Evolutionary conservation across 805 yeast genomes (phyloP).

Genomic region (Schwanniomyces occidentalis): DNA sequence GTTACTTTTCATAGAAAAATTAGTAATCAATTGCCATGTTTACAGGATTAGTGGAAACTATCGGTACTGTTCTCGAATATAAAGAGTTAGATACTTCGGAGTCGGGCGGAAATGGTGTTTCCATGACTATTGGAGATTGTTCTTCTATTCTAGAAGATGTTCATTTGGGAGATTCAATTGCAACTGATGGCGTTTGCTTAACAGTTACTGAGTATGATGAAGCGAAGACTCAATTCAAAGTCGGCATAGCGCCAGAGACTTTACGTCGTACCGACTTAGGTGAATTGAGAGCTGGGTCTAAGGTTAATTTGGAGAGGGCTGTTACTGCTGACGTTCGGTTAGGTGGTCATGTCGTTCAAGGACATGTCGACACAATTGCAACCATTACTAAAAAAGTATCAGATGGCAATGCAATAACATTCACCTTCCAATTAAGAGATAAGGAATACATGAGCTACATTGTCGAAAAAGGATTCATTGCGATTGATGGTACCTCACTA

Average conservation of each 20-base stretch:
- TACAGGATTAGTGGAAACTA: constrained; percentile 87
- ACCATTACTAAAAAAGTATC: constrained; percentile 48
- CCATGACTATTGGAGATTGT: constrained; percentile 66
- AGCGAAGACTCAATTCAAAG: constrained; percentile 60
- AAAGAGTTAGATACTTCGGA: constrained; percentile 45
- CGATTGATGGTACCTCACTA: constrained; percentile 89
- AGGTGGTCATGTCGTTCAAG: constrained; percentile 98
- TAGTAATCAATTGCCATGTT: too few species aligned
- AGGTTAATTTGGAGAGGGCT: constrained; percentile 91
- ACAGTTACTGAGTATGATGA: constrained; percentile 82
- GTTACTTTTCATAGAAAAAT: too few species aligned
- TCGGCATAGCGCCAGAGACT: constrained; percentile 93
- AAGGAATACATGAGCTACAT: constrained; percentile 63
- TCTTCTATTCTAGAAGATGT: constrained; percentile 68
- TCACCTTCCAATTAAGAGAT: constrained; percentile 73
- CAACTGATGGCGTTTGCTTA: constrained; percentile 86
- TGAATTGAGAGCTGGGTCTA: constrained; percentile 51
- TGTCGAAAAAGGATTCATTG: constrained; percentile 93
- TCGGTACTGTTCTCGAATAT: constrained; percentile 65
- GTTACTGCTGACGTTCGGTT: constrained; percentile 78
- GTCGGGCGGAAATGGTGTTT: constrained; percentile 73
- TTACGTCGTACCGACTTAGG: constrained; percentile 79
- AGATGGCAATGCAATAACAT: constrained; percentile 77
- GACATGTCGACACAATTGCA: constrained; percentile 93
- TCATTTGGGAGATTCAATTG: constrained; percentile 91